Percentiles rank a stretch among this genome's conserved stretches.
Conservation (phyloP, 2,329 filamentous ascomycete species). For the Trichoderma pleuroti region DNA sequence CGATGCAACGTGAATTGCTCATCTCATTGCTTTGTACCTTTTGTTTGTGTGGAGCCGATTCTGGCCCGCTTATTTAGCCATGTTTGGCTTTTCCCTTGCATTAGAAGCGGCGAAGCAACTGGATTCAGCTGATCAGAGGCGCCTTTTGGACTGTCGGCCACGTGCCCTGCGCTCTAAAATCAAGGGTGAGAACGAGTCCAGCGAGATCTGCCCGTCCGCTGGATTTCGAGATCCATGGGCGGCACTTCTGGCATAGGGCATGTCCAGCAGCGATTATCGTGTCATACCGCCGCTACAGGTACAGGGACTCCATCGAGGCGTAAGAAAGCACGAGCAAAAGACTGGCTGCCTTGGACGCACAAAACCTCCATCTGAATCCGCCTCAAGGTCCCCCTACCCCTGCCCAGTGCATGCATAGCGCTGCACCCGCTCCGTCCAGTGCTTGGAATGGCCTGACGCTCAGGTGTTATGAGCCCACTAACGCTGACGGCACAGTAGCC, state of each 20-base stretch:
- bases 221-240: background rate
- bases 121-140: background rate
- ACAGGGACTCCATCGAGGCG: background rate
- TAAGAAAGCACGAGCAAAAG: background rate
- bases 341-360: background rate
- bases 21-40: background rate
- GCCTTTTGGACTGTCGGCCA: background rate
- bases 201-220: background rate
- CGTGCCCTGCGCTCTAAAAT: background rate
- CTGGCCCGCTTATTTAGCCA: background rate
- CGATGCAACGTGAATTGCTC: background rate
- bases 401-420: conserved; percentile 15
- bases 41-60: conserved; percentile 6
- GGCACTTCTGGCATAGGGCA: background rate
- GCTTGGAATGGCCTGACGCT: conserved; percentile 16
- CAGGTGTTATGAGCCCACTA: conserved; percentile 12
- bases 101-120: background rate
- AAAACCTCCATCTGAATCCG: background rate
- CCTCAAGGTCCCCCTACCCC: background rate
- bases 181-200: background rate
- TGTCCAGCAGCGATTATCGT: background rate
- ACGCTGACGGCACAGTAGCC: background rate
- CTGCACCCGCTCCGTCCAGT: conserved; percentile 8
- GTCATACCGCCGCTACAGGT: background rate
- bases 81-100: conserved; percentile 16